Evolutionary conservation across 164 flowering plant species (phyloP).

Genomic region (Warburgia ugandensis): DNA sequence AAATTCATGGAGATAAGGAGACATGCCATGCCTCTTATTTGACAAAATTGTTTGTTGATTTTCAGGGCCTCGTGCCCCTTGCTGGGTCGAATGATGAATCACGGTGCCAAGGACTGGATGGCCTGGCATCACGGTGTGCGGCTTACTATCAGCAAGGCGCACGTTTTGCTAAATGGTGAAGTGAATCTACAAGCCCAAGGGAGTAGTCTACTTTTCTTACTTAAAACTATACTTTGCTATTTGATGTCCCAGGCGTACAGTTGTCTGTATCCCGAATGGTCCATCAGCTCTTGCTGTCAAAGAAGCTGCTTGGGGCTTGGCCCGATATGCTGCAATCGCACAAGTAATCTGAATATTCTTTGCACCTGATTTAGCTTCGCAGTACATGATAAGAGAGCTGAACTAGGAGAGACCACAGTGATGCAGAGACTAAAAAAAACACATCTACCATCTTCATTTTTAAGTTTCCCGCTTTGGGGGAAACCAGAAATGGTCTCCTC

Average conservation of each 20-base stretch:
- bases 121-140: conserved; percentile 14
- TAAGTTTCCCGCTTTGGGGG: no score
- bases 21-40: no score
- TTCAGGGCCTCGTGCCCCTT: conserved; percentile 11
- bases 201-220: background rate
- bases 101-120: conserved; percentile 21
- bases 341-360: background rate
- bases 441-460: no score
- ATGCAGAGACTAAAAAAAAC: no score
- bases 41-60: no score
- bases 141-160: conserved; percentile 19
- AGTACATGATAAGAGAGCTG: no score
- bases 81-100: conserved; percentile 16
- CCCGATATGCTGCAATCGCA: conserved; percentile 16
- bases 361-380: background rate
- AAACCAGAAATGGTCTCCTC: no score
- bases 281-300: conserved; percentile 17
- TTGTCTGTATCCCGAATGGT: conserved; percentile 16
- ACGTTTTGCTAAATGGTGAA: conserved; percentile 17
- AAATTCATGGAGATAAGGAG: no score
- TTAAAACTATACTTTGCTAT: background rate
- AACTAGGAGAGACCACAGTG: no score
- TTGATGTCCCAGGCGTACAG: conserved; percentile 12
- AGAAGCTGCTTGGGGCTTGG: conserved; percentile 20
- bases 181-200: background rate